Conservation (phyloP, 768 basidiomycete species). For the Leccinum boreale region DNA sequence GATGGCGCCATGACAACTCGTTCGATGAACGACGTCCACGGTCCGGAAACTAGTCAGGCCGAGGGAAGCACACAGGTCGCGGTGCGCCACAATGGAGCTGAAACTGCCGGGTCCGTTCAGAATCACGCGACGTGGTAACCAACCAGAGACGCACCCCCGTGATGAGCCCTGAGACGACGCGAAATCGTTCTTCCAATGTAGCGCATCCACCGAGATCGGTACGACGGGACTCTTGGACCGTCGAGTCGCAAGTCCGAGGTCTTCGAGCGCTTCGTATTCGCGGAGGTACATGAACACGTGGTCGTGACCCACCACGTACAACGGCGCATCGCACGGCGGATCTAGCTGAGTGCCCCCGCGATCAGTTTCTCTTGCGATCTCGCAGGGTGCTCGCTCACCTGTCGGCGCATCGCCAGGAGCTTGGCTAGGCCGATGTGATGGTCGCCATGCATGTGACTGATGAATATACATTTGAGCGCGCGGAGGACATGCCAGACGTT, state of each 20-base stretch:
- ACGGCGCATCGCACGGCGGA: constrained; percentile 55
- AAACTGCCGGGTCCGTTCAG: not conserved
- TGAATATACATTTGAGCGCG: constrained; percentile 75
- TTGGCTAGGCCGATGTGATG: constrained; percentile 84
- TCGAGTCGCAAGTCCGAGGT: constrained; percentile 57
- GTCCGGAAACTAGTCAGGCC: constrained; percentile 61
- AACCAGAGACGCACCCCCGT: constrained; percentile 3
- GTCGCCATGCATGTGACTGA: constrained; percentile 91
- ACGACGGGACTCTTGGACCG: constrained; percentile 48
- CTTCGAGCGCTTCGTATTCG: constrained; percentile 70
- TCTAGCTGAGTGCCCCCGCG: constrained; percentile 45
- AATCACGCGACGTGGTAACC: not conserved
- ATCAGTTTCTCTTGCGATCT: not conserved
- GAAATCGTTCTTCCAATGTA: constrained; percentile 44
- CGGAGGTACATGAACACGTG: constrained; percentile 61
- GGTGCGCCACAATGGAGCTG: constrained; percentile 45
- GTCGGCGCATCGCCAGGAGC: constrained; percentile 65
- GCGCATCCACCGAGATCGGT: constrained; percentile 51
- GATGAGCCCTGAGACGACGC: constrained; percentile 26
- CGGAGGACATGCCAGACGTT: constrained; percentile 59
- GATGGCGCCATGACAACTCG: constrained; percentile 67
- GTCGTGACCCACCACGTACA: constrained; percentile 68
- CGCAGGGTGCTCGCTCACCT: constrained; percentile 50
- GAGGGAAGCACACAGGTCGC: constrained; percentile 47
- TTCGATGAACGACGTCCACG: constrained; percentile 72